Conservation (phyloP, 495 filamentous ascomycete species). For the Aspergillus panamensis region DNA sequence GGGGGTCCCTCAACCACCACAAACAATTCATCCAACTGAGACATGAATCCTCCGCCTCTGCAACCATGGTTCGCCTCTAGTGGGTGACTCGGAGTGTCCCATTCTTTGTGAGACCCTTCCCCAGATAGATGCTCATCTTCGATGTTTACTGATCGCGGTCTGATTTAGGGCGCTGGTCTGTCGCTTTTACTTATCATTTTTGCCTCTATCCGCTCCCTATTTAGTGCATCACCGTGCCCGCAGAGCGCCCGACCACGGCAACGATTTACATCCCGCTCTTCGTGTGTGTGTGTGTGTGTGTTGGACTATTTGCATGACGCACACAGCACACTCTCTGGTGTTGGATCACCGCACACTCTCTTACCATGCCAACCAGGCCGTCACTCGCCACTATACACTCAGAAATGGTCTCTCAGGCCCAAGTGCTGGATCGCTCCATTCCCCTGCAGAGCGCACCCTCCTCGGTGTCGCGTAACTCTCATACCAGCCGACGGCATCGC, state of each 20-base stretch:
- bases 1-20: constrained; percentile 6
- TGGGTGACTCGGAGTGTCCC: constrained; percentile 2
- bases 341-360: constrained; percentile 19
- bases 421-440: constrained; percentile 51
- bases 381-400: constrained; percentile 7
- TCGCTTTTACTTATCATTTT: constrained; percentile 9
- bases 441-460: constrained; percentile 54
- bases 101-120: constrained; percentile 7
- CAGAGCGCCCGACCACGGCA: background rate
- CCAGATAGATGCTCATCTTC: background rate
- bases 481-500: constrained; percentile 57
- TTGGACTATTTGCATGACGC: constrained; percentile 21
- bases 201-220: constrained; percentile 1
- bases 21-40: constrained; percentile 3
- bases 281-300: constrained; percentile 10
- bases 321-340: constrained; percentile 14
- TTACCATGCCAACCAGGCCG: constrained; percentile 23
- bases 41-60: constrained; percentile 5
- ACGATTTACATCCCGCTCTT: background rate
- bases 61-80: constrained; percentile 12
- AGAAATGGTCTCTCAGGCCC: constrained; percentile 72
- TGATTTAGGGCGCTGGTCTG: constrained; percentile 1
- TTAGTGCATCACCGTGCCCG: constrained; percentile 2
- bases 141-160: background rate
- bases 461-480: constrained; percentile 56